Evolutionary conservation across 1,284 basidiomycete species (phyloP).

Genomic region (Ganoderma meredithae): DNA sequence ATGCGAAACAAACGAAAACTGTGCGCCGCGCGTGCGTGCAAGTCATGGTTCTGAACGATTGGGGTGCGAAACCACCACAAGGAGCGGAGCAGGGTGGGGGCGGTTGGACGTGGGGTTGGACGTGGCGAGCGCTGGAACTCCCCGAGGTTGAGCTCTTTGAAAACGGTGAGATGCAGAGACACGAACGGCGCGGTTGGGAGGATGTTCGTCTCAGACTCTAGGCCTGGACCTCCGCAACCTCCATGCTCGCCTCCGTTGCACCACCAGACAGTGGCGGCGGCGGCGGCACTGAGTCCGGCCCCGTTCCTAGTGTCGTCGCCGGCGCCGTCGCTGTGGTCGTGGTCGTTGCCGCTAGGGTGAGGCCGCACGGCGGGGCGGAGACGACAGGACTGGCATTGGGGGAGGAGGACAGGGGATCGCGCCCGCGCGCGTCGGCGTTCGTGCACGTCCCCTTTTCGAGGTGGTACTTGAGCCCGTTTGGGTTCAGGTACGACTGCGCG

Average conservation of each 20-base stretch:
- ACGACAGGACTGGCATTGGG: background rate
- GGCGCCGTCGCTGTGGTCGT: background rate
- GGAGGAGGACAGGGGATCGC: constrained; percentile 14
- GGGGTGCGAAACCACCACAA: background rate
- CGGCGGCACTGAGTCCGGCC: no score
- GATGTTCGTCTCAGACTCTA: background rate
- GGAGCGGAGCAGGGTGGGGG: background rate
- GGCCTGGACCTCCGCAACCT: background rate
- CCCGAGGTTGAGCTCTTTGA: no score
- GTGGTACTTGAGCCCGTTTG: constrained; percentile 70
- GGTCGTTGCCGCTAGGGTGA: no score
- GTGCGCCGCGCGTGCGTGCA: no score
- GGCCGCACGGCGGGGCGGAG: background rate
- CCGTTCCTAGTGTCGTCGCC: no score
- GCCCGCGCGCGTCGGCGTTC: constrained; percentile 27
- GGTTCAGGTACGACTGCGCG: constrained; percentile 60
- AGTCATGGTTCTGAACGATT: background rate
- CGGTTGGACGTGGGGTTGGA: background rate
- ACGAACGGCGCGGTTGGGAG: no score
- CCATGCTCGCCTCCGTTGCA: background rate
- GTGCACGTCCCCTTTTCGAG: constrained; percentile 66
- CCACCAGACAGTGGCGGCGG: no score
- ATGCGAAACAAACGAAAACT: no score
- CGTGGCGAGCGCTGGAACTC: no score
- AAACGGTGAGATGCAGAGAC: no score